These are phyloP conservation scores for Corylus avellana DNA, from an alignment of 306 rosid genomes.

Conservation along the genomic window DNA sequence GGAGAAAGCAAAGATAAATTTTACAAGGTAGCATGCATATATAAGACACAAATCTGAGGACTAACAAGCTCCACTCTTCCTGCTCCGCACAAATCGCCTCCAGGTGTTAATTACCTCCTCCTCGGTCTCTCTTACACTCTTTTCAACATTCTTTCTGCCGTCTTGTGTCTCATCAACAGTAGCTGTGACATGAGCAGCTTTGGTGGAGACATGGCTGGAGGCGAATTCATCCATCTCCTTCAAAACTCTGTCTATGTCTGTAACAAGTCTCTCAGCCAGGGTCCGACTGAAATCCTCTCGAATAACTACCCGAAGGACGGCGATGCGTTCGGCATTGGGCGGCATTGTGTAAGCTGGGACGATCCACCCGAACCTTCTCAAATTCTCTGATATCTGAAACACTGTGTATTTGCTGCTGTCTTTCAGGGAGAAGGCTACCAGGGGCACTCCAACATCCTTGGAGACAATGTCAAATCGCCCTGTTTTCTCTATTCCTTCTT, in stretches of 20 bases:
- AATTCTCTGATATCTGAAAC: conserved; percentile 66
- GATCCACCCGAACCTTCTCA: conserved; percentile 76
- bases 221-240: conserved; percentile 55
- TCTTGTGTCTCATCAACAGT: conserved; percentile 31
- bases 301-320: conserved; percentile 79
- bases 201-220: conserved; percentile 33
- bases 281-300: conserved; percentile 85
- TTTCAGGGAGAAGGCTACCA: conserved; percentile 75
- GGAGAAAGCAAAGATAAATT: not conserved
- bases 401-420: conserved; percentile 76
- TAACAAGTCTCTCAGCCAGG: conserved; percentile 70
- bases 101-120: conserved; percentile 42
- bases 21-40: not conserved
- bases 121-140: conserved; percentile 45
- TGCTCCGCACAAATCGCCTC: conserved; percentile 53
- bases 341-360: conserved; percentile 98
- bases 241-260: conserved; percentile 67
- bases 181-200: conserved; percentile 49
- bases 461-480: conserved; percentile 70
- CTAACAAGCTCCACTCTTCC: conserved; percentile 72
- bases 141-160: conserved; percentile 26
- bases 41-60: conserved; percentile 8
- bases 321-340: conserved; percentile 56
- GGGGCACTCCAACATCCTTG: conserved; percentile 79
- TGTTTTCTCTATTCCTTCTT: conserved; percentile 58